Base-by-base conservation (phyloP, 257 asterid genomes). In the Eucommia ulmoides region DNA sequence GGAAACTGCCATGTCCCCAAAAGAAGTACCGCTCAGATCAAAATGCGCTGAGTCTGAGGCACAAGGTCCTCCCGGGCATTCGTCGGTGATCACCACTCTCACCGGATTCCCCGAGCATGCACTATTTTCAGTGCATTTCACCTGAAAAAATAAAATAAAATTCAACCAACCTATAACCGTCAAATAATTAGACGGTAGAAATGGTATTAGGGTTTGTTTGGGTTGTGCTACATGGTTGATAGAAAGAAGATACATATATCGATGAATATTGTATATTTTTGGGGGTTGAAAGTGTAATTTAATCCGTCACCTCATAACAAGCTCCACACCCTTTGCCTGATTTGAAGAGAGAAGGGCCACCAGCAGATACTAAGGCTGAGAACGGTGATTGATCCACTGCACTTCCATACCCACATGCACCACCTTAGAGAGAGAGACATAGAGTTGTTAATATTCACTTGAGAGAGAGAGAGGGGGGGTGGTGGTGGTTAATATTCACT, bases 301-400 rank as follows among this genome's bases (percentile, higher is more conserved):
- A n/a, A n/a, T n/a, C n/a, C n/a, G n/a, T n/a, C n/a, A n/a, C 95
- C 86, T 84, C 80, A 66, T 68, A 88, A 22, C 95, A 88, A 45
- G 81, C 74, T 33, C 94, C 97, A 56, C 97, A 88, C 8, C 71
- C 86, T 63, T 63, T 70, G 65, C 97, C 93, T 7, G 74, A 60
- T 25, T 65, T 45, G 66, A 56, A 88, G 3, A 84, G 50, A 19
- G 94, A 72, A 16, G 86, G 63, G 57, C 84, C 89, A 14, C 74
- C 87, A 0, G 97, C 95, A 1, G 97, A 60, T 59, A 84, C 65
- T 44, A 70, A 64, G 21, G 94, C 81, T 49, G 78, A 75, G 69
- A 75, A 84, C 2, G 97, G 97, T 11, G 87, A 52, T 52, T 68
- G 60, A 15, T 71, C 86, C 15, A 88, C 94, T 0, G 77, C 77